These are phyloP conservation scores for Pyrrhoderma lamaoense DNA, from an alignment of 1,284 basidiomycete species.

Conservation along the genomic window DNA sequence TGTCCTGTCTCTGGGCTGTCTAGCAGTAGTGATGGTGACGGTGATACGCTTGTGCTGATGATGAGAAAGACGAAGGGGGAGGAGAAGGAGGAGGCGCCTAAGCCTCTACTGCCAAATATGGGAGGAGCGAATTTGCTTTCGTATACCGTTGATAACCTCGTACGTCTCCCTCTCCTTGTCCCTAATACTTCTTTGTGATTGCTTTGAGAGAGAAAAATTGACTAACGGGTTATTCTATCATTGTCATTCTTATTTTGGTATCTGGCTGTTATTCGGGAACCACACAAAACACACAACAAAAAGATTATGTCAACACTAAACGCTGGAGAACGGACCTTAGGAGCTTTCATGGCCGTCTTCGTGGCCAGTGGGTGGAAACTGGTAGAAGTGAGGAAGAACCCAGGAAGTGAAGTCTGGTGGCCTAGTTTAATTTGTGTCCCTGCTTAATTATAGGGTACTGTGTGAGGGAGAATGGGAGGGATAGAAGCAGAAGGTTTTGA, in stretches of 20 bases:
- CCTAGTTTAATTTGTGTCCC: conserved; percentile 9
- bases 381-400: conserved; percentile 5
- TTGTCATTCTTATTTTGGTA: no score
- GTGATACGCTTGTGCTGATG: background rate
- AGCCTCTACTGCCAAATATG: conserved; percentile 18
- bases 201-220: no score
- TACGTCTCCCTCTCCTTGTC: background rate
- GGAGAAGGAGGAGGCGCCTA: conserved; percentile 2
- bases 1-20: background rate
- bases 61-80: no score
- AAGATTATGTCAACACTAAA: conserved; percentile 7
- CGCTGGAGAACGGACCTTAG: conserved; percentile 8
- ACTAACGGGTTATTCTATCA: no score
- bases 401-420: conserved; percentile 12
- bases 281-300: no score
- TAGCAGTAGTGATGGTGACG: background rate
- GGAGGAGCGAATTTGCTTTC: conserved; percentile 16
- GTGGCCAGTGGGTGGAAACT: conserved; percentile 8
- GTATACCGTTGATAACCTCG: conserved; percentile 17
- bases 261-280: no score
- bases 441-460: no score
- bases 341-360: conserved; percentile 1
- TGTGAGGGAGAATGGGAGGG: no score
- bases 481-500: no score
- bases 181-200: no score